Conservation (phyloP, 2,329 filamentous ascomycete species). For the Botryotinia globosa region DNA sequence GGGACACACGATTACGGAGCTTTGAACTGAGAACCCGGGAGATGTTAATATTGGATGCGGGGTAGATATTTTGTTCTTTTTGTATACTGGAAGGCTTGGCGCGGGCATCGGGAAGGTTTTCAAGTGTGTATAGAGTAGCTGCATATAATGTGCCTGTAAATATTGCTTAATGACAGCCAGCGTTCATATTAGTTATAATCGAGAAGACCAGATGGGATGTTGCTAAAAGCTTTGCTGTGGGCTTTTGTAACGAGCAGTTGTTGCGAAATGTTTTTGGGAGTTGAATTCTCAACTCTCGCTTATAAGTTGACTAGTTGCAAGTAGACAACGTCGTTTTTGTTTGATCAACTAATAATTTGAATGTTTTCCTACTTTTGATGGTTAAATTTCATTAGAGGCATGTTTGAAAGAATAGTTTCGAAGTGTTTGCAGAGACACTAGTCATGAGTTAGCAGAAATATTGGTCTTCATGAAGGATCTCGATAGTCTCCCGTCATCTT, state of each 20-base stretch:
- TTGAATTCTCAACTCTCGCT: neutral
- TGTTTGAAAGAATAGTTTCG: neutral
- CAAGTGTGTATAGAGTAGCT: neutral
- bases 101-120: neutral
- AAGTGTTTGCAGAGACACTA: neutral
- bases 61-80: neutral
- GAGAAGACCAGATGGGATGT: neutral
- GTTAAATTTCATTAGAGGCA: too few species aligned
- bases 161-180: neutral
- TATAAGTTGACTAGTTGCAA: neutral
- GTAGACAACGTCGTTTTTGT: neutral
- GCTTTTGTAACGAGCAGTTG: neutral
- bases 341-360: neutral
- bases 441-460: neutral
- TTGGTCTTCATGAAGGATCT: neutral
- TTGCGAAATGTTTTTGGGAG: neutral
- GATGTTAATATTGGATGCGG: neutral
- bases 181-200: neutral
- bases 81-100: neutral
- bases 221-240: neutral
- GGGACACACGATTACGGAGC: slow-evolving; percentile 30
- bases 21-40: slow-evolving; percentile 5
- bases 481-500: too few species aligned
- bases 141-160: neutral
- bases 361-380: too few species aligned